Evolutionary conservation across 1,139 yeast species (phyloP).

Genomic region (Geotrichum armillariae): DNA sequence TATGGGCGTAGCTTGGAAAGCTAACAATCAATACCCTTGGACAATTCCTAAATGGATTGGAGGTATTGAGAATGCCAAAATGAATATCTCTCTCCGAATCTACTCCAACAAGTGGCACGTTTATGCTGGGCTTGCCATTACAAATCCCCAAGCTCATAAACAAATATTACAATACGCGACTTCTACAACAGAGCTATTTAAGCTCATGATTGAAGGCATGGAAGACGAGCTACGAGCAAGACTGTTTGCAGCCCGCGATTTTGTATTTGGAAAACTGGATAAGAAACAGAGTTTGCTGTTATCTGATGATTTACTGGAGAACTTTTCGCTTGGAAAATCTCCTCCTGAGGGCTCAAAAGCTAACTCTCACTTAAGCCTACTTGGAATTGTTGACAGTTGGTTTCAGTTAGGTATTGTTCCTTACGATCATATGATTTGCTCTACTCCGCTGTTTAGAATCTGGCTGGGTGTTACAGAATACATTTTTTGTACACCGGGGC

Average conservation of each 20-base stretch:
- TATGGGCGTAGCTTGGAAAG: constrained; percentile 97
- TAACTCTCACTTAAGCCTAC: constrained; percentile 82
- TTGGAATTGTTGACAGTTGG: constrained; percentile 96
- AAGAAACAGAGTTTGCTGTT: constrained; percentile 60
- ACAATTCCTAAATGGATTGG: constrained; percentile 84
- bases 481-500: constrained; percentile 77
- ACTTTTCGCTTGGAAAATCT: constrained; percentile 71
- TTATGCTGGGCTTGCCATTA: constrained; percentile 94
- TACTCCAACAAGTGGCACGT: constrained; percentile 97
- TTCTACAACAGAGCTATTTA: constrained; percentile 78
- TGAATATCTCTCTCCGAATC: constrained; percentile 86
- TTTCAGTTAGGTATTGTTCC: constrained; percentile 79
- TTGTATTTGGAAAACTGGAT: constrained; percentile 67
- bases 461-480: constrained; percentile 94
- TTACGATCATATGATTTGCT: constrained; percentile 94
- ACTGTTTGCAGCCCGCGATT: constrained; percentile 64
- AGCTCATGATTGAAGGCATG: constrained; percentile 75
- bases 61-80: constrained; percentile 93
- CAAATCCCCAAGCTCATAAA: constrained; percentile 90
- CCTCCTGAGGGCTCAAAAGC: constrained; percentile 76
- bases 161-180: constrained; percentile 89
- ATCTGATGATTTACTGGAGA: constrained; percentile 77
- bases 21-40: constrained; percentile 88
- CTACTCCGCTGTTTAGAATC: constrained; percentile 89
- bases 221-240: constrained; percentile 58